Evolutionary conservation across 2,329 filamentous ascomycete species (phyloP), one percentile per base, ranked within the genome.

Genomic region (Ceratocystis variospora): DNA sequence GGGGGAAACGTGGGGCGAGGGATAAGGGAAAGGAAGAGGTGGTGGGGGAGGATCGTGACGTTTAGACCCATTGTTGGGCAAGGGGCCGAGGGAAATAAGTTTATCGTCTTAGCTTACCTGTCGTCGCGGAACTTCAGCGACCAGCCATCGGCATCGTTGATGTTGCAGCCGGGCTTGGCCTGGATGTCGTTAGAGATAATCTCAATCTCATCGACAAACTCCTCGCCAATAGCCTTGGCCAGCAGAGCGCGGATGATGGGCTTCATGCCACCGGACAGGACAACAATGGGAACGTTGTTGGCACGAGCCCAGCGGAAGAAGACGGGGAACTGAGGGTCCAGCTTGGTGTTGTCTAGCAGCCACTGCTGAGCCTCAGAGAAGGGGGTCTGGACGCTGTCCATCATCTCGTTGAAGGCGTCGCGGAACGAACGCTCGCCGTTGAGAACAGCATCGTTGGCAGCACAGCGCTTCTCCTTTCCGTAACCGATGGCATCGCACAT

Each of bases 401-500:
- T 87, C 93, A 97, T 96, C 71, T 89, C 86, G 73, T 83, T 83
- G 81, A 97, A 97, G 59, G 87, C 85, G 74, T 95, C 89, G 76
- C 90, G 85, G 79, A 96, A 96, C 69, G 84, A 80, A 70, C 86
- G 81, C 64, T 79, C 82, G 71, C 83, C 84, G 65, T 85, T 78
- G 61, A 97, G 85, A 48, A 95, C 88, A 71, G 89, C 88, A 69
- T 83, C 77, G 78, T 96, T 96, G 70, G 85, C 84, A 73, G 86
- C 77, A 66, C 82, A 81, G 69, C 94, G 90, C 71, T 84, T 83
- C 69, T 83, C 84, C 33, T 76, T 73, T 63, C 94, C 94, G 74
- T 87, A 96, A 69, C 94, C 94, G 68, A 96, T 82, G 77, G 89
- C 94, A 79, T 97, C 94, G 67, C 92, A 96, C 85, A 93, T 79